Percentiles rank a stretch among this genome's conserved stretches.
Conservation (phyloP, 768 basidiomycete species). For the Amanita molliuscula region DNA sequence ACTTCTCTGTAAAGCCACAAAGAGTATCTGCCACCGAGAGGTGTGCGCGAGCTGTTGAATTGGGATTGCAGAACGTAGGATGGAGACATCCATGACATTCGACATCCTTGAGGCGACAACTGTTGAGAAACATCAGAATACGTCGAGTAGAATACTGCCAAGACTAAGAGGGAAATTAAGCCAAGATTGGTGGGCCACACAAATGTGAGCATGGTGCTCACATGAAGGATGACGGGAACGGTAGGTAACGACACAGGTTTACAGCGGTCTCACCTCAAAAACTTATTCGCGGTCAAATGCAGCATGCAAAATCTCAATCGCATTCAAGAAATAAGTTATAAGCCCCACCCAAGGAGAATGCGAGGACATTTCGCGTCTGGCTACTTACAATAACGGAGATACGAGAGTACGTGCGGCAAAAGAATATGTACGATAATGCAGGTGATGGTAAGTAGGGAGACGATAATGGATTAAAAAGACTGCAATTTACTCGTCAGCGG, state of each 20-base stretch:
- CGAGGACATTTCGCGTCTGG: neutral
- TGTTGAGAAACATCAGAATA: constrained; percentile 31
- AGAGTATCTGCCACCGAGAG: constrained; percentile 63
- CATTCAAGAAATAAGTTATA: constrained; percentile 5
- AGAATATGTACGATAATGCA: constrained; percentile 13
- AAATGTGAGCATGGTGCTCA: constrained; percentile 7
- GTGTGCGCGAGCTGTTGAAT: constrained; percentile 62
- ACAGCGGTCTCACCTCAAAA: neutral
- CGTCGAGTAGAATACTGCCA: constrained; percentile 28
- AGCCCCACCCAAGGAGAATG: neutral
- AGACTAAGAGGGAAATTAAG: neutral
- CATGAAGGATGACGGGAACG: constrained; percentile 7
- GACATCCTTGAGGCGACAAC: constrained; percentile 84
- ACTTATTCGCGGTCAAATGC: neutral
- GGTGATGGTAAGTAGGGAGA: constrained; percentile 10
- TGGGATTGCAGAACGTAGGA: constrained; percentile 68
- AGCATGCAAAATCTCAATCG: neutral
- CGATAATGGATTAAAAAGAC: constrained; percentile 9
- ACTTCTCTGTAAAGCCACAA: constrained; percentile 88
- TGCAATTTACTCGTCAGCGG: constrained; percentile 51
- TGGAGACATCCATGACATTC: constrained; percentile 95
- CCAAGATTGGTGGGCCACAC: constrained; percentile 3
- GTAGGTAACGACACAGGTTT: neutral
- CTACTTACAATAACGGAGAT: constrained; percentile 9
- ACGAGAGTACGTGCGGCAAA: constrained; percentile 4